These are phyloP conservation scores for Metschnikowia bowlesiae DNA, from an alignment of 805 yeast genomes.

Conservation along the genomic window DNA sequence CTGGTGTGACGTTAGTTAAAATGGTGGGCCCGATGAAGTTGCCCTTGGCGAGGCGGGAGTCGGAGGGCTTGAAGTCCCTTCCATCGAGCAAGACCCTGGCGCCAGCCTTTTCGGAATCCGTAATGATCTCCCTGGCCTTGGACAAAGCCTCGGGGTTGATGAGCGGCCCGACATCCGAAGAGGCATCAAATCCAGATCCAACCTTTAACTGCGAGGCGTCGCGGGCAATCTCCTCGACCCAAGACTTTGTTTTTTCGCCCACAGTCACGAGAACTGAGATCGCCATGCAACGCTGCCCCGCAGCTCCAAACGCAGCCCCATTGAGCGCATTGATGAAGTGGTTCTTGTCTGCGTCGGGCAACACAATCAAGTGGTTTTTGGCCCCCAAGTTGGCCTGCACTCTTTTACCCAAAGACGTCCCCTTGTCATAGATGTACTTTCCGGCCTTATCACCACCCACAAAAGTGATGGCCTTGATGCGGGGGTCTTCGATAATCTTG, in stretches of 20 bases:
- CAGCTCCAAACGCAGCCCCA: conserved; percentile 80
- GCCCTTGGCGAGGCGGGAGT: conserved; percentile 44
- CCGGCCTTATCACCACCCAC: conserved; percentile 82
- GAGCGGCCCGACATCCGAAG: conserved; percentile 69
- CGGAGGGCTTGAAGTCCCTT: conserved; percentile 41
- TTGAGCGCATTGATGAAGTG: conserved; percentile 61
- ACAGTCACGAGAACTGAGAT: conserved; percentile 70
- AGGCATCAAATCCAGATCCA: conserved; percentile 61
- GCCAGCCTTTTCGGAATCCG: conserved; percentile 54
- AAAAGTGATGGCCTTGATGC: conserved; percentile 72
- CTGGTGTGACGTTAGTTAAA: conserved; percentile 56
- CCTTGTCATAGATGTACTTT: conserved; percentile 62
- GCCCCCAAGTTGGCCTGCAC: conserved; percentile 79
- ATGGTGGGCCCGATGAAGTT: conserved; percentile 73
- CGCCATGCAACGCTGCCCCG: conserved; percentile 83
- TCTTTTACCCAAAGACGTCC: conserved; percentile 64
- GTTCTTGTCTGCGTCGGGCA: conserved; percentile 67
- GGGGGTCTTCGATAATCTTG: conserved; percentile 64
- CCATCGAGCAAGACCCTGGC: conserved; percentile 64
- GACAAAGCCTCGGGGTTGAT: conserved; percentile 55
- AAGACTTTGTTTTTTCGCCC: conserved; percentile 53
- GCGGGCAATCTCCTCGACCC: conserved; percentile 57
- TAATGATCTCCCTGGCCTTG: conserved; percentile 54
- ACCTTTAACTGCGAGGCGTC: conserved; percentile 56
- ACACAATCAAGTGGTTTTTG: conserved; percentile 68